Evolutionary conservation across 2,329 filamentous ascomycete species (phyloP).

Genomic region (Tolypocladium paradoxum): DNA sequence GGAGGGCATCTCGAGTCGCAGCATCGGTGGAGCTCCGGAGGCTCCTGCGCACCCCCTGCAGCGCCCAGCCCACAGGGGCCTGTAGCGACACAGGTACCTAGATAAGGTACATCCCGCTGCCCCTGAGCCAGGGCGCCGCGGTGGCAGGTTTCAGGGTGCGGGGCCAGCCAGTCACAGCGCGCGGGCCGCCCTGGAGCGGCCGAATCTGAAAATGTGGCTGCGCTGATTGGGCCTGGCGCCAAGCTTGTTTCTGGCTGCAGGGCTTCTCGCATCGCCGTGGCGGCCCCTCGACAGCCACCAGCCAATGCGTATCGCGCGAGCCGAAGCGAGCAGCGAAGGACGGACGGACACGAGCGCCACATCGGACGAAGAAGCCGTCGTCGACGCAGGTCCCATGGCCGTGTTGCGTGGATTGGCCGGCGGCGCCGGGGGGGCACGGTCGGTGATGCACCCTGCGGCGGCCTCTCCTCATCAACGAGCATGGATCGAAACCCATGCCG

Average conservation of each 20-base stretch:
- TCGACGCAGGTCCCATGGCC: not conserved
- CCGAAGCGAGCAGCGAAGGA: not conserved
- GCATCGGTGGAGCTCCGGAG: not conserved
- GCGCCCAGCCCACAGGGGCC: not conserved
- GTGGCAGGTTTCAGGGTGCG: slow-evolving; percentile 1
- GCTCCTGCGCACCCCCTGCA: not conserved
- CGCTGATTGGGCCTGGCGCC: not conserved
- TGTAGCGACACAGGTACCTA: not conserved
- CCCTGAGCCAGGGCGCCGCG: slow-evolving; percentile 1
- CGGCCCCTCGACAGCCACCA: not conserved
- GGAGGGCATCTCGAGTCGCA: not conserved
- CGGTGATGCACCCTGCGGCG: no score
- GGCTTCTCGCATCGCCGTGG: no score
- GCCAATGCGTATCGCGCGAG: not conserved
- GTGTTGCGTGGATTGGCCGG: not conserved
- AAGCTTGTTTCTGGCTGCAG: not conserved
- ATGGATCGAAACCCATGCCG: not conserved
- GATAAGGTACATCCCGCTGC: no score
- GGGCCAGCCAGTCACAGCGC: not conserved
- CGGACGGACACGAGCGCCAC: not conserved
- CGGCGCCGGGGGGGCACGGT: not conserved
- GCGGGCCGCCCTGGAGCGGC: not conserved
- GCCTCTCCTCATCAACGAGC: not conserved
- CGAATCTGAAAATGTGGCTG: not conserved
- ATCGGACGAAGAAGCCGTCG: not conserved